Evolutionary conservation across 208 protist species (phyloP).

Genomic region (Acanthamoeba sp.): DNA sequence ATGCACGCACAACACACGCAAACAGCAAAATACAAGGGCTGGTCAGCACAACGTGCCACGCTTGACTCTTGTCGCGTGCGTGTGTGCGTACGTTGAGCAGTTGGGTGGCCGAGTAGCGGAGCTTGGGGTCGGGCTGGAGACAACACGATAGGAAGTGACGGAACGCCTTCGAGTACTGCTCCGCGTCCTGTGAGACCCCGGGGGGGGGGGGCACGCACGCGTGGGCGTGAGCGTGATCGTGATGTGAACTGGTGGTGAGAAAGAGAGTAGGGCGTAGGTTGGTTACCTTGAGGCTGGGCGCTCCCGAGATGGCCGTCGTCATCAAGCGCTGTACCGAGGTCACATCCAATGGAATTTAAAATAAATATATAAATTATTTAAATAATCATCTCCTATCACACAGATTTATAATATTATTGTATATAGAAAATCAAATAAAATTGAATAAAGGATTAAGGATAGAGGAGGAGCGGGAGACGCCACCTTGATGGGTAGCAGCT

Average conservation of each 20-base stretch:
- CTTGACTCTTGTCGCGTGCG: no score
- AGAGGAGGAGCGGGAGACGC: neutral
- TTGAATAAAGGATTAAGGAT: no score
- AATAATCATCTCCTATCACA: no score
- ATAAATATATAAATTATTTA: no score
- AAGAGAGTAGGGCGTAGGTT: neutral
- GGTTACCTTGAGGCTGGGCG: neutral
- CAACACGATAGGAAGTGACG: conserved; percentile 53
- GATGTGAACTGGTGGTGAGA: neutral
- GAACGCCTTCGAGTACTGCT: conserved; percentile 55
- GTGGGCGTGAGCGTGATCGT: neutral
- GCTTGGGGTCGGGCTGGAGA: conserved; percentile 43
- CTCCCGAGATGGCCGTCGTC: neutral
- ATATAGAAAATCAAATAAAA: no score
- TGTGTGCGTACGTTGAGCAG: conserved; percentile 24
- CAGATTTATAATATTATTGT: no score
- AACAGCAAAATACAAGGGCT: neutral
- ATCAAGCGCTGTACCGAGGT: neutral
- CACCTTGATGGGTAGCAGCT: conserved; percentile 20
- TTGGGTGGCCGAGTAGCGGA: conserved; percentile 33
- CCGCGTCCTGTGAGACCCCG: neutral
- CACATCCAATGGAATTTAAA: no score
- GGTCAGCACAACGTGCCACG: neutral
- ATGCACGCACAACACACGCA: neutral
- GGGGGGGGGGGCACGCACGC: neutral